A percentile compares a stretch with the other conserved stretches of the same genome.
Conservation (phyloP, 2,329 filamentous ascomycete species). For the Diaporthe eres region DNA sequence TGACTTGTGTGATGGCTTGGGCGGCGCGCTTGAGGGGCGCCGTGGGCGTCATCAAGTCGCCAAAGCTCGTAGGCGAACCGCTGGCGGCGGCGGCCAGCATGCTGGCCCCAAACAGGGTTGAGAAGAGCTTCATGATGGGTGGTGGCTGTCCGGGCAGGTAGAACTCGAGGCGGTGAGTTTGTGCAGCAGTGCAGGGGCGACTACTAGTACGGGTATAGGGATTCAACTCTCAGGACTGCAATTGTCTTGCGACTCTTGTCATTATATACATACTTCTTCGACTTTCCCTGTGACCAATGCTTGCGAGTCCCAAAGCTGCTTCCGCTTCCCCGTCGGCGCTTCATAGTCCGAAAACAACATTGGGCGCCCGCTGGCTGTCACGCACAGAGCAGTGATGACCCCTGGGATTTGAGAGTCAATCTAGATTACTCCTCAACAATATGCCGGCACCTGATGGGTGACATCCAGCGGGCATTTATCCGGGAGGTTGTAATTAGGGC, state of each 20-base stretch:
- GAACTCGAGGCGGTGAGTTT: background rate
- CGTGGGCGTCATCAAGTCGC: slow-evolving; percentile 44
- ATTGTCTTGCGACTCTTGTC: background rate
- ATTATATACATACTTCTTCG: slow-evolving; percentile 10
- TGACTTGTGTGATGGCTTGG: slow-evolving; percentile 40
- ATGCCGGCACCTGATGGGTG: slow-evolving; percentile 8
- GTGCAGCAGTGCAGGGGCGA: background rate
- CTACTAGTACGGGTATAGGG: background rate
- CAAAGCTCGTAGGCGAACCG: slow-evolving; percentile 42
- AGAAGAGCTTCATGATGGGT: slow-evolving; percentile 15
- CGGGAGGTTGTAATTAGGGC: slow-evolving; percentile 13
- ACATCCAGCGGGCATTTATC: slow-evolving; percentile 20
- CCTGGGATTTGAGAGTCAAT: slow-evolving; percentile 1
- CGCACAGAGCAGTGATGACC: background rate
- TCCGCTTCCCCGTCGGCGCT: slow-evolving; percentile 32
- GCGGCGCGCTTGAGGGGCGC: slow-evolving; percentile 44
- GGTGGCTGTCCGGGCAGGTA: background rate
- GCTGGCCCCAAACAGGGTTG: slow-evolving; percentile 31
- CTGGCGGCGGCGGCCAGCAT: slow-evolving; percentile 40
- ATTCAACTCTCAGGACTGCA: no score
- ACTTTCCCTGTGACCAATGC: background rate
- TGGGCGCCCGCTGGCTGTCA: background rate
- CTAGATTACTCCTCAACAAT: slow-evolving; percentile 15
- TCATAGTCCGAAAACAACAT: slow-evolving; percentile 21
- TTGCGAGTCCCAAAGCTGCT: background rate